phyloP scores from a whole-genome alignment of 805 yeast genomes.

The Nakazawaea pomicola region DNA sequence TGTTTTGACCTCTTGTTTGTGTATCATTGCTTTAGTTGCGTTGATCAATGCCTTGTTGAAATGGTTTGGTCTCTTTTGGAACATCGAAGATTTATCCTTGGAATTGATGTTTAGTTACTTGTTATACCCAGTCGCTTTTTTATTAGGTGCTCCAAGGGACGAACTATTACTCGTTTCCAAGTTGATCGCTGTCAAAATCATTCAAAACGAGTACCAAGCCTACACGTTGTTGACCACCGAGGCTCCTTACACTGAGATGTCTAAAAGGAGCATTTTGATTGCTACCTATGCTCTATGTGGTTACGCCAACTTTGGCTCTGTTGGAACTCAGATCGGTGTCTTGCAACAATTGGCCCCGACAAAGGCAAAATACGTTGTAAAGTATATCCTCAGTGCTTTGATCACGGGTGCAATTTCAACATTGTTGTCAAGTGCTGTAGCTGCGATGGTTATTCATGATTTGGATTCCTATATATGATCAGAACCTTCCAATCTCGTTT shows the following conservation, averaged over 20 bases:
- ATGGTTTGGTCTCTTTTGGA: constrained; percentile 43
- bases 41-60: constrained; percentile 36
- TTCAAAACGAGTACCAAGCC: constrained; percentile 35
- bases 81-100: constrained; percentile 32
- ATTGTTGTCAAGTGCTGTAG: constrained; percentile 37
- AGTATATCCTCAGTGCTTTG: constrained; percentile 42
- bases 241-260: constrained; percentile 26
- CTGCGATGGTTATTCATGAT: constrained; percentile 59
- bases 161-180: constrained; percentile 32
- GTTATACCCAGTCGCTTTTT: constrained; percentile 37
- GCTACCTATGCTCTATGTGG: constrained; percentile 63
- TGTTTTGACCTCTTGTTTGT: constrained; percentile 37
- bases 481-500: too few relatives aligned
- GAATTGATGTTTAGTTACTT: constrained; percentile 35
- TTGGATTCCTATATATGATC: constrained; percentile 15
- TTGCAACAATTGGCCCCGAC: constrained; percentile 50
- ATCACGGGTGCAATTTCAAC: constrained; percentile 51
- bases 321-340: constrained; percentile 59
- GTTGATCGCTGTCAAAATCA: constrained; percentile 17
- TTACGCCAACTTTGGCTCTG: constrained; percentile 56
- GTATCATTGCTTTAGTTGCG: constrained; percentile 38
- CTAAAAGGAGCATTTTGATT: constrained; percentile 46
- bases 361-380: constrained; percentile 41
- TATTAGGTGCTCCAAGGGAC: constrained; percentile 34
- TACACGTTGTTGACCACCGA: constrained; percentile 34